Percentiles rank a stretch among this genome's conserved stretches.
Conservation (phyloP, 371 early-diverging fungal genomes). For the Mortierella sp. region DNA sequence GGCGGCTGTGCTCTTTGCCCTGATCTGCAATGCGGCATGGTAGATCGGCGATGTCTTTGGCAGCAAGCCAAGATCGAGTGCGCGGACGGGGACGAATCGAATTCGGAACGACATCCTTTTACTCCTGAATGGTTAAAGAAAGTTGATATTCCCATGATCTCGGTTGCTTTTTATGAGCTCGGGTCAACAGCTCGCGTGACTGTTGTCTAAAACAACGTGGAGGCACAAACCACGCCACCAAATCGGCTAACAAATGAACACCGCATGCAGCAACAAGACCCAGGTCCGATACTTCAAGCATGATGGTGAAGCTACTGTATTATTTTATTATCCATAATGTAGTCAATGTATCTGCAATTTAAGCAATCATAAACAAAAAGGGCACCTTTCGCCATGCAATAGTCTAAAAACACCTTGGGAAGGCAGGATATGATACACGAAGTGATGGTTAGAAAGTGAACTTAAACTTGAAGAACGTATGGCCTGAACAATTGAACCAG, state of each 20-base stretch:
- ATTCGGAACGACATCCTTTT: conserved; percentile 19
- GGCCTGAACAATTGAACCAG: too few species aligned
- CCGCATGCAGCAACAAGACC: neutral
- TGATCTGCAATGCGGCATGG: conserved; percentile 23
- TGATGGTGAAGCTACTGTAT: too few species aligned
- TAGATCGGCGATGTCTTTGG: conserved; percentile 41
- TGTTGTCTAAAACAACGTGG: conserved; percentile 2
- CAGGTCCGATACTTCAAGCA: neutral
- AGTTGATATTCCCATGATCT: neutral
- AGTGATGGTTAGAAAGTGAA: too few species aligned
- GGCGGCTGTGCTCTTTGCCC: conserved; percentile 31
- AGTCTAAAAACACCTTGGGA: too few species aligned
- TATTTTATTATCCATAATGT: too few species aligned
- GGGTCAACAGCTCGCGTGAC: neutral
- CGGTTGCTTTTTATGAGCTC: neutral
- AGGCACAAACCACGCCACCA: conserved; percentile 14
- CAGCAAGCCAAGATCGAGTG: conserved; percentile 42
- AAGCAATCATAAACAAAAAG: too few species aligned
- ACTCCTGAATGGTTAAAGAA: neutral
- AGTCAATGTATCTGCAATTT: too few species aligned
- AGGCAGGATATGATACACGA: too few species aligned
- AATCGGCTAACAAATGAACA: neutral
- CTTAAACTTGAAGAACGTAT: too few species aligned
- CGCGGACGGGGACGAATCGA: conserved; percentile 11
- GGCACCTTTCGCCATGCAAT: too few species aligned